Evolutionary conservation across 129 eudicot genomes (phyloP).

Genomic region (Flaveria brownii): DNA sequence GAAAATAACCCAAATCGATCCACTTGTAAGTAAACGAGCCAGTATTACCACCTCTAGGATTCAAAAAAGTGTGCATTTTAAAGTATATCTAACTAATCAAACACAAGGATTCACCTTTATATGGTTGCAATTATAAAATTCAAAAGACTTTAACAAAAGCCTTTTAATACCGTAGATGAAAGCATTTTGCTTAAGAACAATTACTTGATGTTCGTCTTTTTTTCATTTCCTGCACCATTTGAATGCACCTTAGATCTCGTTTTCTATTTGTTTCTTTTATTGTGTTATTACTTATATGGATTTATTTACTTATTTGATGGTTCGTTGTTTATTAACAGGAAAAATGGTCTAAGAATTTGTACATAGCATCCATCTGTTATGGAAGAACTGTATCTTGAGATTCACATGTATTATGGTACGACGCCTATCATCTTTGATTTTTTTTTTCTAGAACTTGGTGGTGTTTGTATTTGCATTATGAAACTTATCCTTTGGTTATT

Average conservation of each 20-base stretch:
- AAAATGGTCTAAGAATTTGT: conserved; percentile 53
- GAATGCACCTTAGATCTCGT: not conserved
- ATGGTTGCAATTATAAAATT: not conserved
- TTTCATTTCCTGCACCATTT: not conserved
- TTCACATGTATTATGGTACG: conserved; percentile 23
- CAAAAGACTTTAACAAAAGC: too few relatives aligned
- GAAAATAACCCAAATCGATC: not conserved
- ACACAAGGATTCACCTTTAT: not conserved
- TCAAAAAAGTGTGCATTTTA: not conserved
- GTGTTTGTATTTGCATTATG: conserved; percentile 5
- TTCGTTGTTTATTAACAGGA: conserved; percentile 37
- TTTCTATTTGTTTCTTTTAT: not conserved
- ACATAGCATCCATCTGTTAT: conserved; percentile 32
- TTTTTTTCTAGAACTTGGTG: not conserved
- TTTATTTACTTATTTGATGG: not conserved
- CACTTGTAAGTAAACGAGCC: not conserved
- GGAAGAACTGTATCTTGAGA: conserved; percentile 52
- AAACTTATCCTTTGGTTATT: not conserved
- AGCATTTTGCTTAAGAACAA: not conserved
- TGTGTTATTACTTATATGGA: not conserved
- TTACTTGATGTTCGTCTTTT: too few relatives aligned
- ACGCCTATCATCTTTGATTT: not conserved
- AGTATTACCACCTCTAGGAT: not conserved
- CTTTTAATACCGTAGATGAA: too few relatives aligned
- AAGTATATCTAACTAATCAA: not conserved